Evolutionary conservation across 2,329 filamentous ascomycete genomes (phyloP), one percentile per base, ranked within the genome.

Genomic region (Phaeosphaeriaceae sp.): DNA sequence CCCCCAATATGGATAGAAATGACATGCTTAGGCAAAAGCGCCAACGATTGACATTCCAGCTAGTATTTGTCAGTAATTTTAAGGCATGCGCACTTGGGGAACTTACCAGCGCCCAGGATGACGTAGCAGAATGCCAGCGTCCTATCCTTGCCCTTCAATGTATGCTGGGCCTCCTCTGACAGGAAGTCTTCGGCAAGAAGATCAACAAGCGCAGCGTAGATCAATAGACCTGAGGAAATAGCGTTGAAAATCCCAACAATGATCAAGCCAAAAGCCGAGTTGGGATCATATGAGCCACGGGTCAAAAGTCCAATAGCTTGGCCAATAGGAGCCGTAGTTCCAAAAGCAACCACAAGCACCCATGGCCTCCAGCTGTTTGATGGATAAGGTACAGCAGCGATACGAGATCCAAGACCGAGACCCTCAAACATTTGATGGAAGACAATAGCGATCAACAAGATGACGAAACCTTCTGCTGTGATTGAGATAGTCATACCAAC

Each of bases 361-460:
- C 84, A 87, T 0, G 85, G 85, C 20, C 82, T 80, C 54, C 77
- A 66, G 64, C 83, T 85, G 20, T 74, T 76, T 50, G 78, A 79
- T 13, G 81, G 79, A 53, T 85, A 86, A 1, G 83, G 81, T 16
- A 86, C 83, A 17, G 79, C 77, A 4, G 81, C 81, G 67, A 87
- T 79, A 40, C 84, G 77, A 0, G 83, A 81, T 12, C 84, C 84
- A 30, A 87, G 82, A 67, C 83, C 84, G 0, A 87, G 77, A 42
- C 84, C 83, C 58, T 87, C 84, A 49, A 86, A 87, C 9, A 81
- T 79, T 61, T 87, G 84, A 58, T 87, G 84, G 72, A 87, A 86
- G 46, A 85, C 79, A 1, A 87, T 75, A 32, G 86, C 83, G 2
- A 81, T 79, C 63, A 85, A 84, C 2, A 86, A 74, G 0, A 81